A percentile compares a stretch with the other conserved stretches of the same genome.
Evolutionary conservation across 352 stramenopile genomes (phyloP).

Genomic region (Halophytophthora batemanensis): DNA sequence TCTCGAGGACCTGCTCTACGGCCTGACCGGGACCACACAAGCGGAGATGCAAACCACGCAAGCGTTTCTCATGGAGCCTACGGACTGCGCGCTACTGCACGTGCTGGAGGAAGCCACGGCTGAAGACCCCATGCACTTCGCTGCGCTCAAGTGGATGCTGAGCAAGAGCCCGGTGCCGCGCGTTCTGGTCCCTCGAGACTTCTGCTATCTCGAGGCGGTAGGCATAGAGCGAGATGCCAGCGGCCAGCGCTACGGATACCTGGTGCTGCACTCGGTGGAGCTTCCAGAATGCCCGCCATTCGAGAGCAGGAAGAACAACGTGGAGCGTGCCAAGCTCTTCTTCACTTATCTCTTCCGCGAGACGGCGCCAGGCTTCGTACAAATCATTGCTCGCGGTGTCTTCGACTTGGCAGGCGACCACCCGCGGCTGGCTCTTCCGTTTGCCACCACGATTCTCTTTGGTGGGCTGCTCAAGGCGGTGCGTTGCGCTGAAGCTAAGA

Average conservation of each 20-base stretch:
- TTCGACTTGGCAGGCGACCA: slow-evolving; percentile 37
- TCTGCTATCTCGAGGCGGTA: slow-evolving; percentile 39
- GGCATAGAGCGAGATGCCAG: slow-evolving; percentile 27
- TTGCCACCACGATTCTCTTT: slow-evolving; percentile 23
- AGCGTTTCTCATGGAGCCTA: slow-evolving; percentile 18
- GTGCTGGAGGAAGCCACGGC: slow-evolving; percentile 27
- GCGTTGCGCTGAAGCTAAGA: slow-evolving; percentile 40
- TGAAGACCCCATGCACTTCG: slow-evolving; percentile 35
- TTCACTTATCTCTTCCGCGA: slow-evolving; percentile 39
- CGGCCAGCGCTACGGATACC: slow-evolving; percentile 37
- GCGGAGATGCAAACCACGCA: slow-evolving; percentile 33
- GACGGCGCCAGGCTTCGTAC: slow-evolving; percentile 18
- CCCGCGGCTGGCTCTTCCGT: slow-evolving; percentile 20
- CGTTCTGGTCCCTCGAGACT: slow-evolving; percentile 31
- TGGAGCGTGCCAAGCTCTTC: slow-evolving; percentile 33
- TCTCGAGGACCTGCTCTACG: slow-evolving; percentile 48
- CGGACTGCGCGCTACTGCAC: slow-evolving; percentile 31
- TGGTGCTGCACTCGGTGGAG: slow-evolving; percentile 40
- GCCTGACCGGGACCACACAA: slow-evolving; percentile 21
- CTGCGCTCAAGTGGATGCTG: slow-evolving; percentile 40
- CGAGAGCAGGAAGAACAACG: slow-evolving; percentile 20
- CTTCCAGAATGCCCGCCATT: slow-evolving; percentile 34
- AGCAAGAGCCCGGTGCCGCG: slow-evolving; percentile 23
- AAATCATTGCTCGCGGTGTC: slow-evolving; percentile 32
- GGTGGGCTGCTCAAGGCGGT: slow-evolving; percentile 22